phyloP scores from a whole-genome alignment of 768 basidiomycete species.

The Mycena galopus region DNA sequence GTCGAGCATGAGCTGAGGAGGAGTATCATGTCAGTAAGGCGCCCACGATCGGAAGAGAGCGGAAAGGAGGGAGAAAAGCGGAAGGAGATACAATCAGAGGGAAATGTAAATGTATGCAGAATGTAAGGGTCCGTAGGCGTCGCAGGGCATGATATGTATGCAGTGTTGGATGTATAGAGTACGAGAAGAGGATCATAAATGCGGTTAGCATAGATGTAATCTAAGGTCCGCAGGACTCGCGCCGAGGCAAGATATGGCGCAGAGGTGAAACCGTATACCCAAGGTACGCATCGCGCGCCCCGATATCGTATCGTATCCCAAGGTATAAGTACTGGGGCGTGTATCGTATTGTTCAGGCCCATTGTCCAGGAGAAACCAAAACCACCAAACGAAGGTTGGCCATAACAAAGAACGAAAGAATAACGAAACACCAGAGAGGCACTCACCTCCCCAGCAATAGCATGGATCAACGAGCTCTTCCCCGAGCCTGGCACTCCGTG shows the following conservation, averaged over 20 bases:
- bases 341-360: too few species aligned
- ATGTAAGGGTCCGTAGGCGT: background rate
- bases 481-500: conserved; percentile 90
- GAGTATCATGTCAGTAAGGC: background rate
- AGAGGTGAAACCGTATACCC: too few species aligned
- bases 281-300: too few species aligned
- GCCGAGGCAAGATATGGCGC: too few species aligned
- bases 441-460: conserved; percentile 79
- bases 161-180: too few species aligned
- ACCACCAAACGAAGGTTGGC: background rate
- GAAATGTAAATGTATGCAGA: too few species aligned
- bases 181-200: too few species aligned
- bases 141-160: too few species aligned
- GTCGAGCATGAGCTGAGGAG: conserved; percentile 75
- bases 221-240: too few species aligned
- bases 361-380: background rate
- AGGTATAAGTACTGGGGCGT: too few species aligned
- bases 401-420: background rate
- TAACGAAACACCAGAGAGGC: background rate
- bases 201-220: too few species aligned
- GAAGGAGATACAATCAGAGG: background rate
- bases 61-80: background rate
- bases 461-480: conserved; percentile 88
- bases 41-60: background rate
- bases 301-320: background rate